phyloP scores from a whole-genome alignment of 306 rosid species.

The Prunus armeniaca region DNA sequence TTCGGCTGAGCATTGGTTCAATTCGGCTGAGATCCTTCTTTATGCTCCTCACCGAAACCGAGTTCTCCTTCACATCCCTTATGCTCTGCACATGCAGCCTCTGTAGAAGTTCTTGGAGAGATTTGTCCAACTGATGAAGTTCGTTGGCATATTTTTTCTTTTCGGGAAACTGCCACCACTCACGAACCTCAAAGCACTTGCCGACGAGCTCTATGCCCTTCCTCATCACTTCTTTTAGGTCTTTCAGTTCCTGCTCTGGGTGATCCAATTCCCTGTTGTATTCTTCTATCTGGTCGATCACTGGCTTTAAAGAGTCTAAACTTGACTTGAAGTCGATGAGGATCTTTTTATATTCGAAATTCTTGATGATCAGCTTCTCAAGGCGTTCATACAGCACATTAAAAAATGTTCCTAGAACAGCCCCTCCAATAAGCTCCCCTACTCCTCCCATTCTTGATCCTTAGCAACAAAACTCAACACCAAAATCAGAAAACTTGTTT shows the following conservation, averaged over 20 bases:
- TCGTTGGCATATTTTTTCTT: constrained; percentile 6
- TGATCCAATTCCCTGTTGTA: neutral
- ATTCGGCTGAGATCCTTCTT: neutral
- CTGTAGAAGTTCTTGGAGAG: constrained; percentile 11
- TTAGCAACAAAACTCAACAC: neutral
- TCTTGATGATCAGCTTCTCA: neutral
- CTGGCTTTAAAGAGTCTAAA: neutral
- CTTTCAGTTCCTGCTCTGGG: neutral
- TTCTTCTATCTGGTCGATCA: constrained; percentile 6
- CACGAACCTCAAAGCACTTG: neutral
- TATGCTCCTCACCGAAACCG: neutral
- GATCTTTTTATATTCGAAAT: neutral
- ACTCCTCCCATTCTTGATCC: neutral
- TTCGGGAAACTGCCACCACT: neutral
- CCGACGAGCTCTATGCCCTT: neutral
- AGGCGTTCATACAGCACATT: neutral
- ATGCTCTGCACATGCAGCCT: constrained; percentile 13
- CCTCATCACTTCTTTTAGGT: neutral
- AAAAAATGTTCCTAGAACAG: neutral
- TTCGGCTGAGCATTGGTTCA: neutral
- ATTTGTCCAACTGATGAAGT: constrained; percentile 31
- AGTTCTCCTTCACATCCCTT: constrained; percentile 20
- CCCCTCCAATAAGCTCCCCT: neutral
- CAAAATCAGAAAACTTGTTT: neutral
- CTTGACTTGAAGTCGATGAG: neutral